Conservation (phyloP, 2,329 filamentous ascomycete genomes). For the Aspergillus arachidicola region DNA sequence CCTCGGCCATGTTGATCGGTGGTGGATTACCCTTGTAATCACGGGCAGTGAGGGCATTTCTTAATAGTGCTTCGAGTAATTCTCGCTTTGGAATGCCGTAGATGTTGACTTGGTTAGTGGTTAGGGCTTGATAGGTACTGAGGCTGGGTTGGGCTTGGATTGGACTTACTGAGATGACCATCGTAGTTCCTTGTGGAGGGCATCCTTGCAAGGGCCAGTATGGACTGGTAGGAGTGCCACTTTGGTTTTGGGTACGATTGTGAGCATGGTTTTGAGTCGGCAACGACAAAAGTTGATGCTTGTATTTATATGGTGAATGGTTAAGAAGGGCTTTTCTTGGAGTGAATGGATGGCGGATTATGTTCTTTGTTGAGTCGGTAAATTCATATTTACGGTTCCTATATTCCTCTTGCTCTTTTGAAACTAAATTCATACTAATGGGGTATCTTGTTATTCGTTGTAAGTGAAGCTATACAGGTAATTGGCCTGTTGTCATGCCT, state of each 20-base stretch:
- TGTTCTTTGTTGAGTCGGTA: not conserved
- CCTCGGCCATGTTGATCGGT: not conserved
- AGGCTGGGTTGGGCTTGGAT: not conserved
- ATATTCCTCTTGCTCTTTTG: not conserved
- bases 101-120: not conserved
- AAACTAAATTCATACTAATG: not conserved
- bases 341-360: not conserved
- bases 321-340: no score
- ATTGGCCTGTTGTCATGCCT: not conserved
- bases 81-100: not conserved
- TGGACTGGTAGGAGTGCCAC: not conserved
- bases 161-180: not conserved
- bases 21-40: not conserved
- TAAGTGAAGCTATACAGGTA: no score
- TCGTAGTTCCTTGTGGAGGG: not conserved
- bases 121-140: not conserved
- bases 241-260: not conserved
- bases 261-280: not conserved
- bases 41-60: not conserved
- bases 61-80: not conserved
- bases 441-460: no score
- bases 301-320: no score
- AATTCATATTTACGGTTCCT: not conserved
- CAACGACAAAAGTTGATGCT: no score
- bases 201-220: not conserved